A percentile compares a stretch with the other conserved stretches of the same genome.
Evolutionary conservation across 2,329 filamentous ascomycete genomes (phyloP).

Genomic region (Leptodontidium sp.): DNA sequence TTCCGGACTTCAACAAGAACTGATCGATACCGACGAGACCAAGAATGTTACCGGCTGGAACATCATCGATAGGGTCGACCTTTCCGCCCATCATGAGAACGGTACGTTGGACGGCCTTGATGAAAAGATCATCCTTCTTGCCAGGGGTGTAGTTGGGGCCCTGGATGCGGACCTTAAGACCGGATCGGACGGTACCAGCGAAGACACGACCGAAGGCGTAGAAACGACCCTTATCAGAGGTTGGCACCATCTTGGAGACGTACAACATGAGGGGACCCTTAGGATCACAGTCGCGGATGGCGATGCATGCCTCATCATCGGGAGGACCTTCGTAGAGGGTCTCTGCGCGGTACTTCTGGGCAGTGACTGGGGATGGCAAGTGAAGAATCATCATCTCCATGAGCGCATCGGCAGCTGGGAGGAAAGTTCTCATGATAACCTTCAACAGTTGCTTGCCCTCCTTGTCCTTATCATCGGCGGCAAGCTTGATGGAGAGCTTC

Average conservation of each 20-base stretch:
- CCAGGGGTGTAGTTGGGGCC: slow-evolving; percentile 98
- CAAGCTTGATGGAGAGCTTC: slow-evolving; percentile 96
- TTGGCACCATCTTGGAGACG: slow-evolving; percentile 99
- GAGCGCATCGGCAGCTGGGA: slow-evolving; percentile 96
- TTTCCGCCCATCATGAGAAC: slow-evolving; percentile 99
- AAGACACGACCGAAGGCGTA: slow-evolving; percentile 99
- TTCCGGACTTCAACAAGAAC: slow-evolving; percentile 99
- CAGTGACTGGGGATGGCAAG: slow-evolving; percentile 93
- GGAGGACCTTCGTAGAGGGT: slow-evolving; percentile 97
- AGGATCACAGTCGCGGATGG: slow-evolving; percentile 98
- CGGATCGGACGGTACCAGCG: slow-evolving; percentile 95
- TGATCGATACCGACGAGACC: slow-evolving; percentile 99
- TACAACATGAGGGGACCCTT: slow-evolving; percentile 99
- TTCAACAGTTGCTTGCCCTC: slow-evolving; percentile 99
- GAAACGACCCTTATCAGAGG: slow-evolving; percentile 99
- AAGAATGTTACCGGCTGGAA: slow-evolving; percentile 99
- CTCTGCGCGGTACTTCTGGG: slow-evolving; percentile 97
- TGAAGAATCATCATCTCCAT: slow-evolving; percentile 99
- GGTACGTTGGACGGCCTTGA: slow-evolving; percentile 99
- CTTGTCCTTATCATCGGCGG: slow-evolving; percentile 84
- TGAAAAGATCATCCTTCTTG: slow-evolving; percentile 98
- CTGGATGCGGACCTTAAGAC: slow-evolving; percentile 99
- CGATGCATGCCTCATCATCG: slow-evolving; percentile 92
- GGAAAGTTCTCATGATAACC: slow-evolving; percentile 98
- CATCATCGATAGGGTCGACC: slow-evolving; percentile 98